These are phyloP conservation scores for Clavariopsis aquatica DNA, from an alignment of 495 filamentous ascomycete species.

Conservation along the genomic window DNA sequence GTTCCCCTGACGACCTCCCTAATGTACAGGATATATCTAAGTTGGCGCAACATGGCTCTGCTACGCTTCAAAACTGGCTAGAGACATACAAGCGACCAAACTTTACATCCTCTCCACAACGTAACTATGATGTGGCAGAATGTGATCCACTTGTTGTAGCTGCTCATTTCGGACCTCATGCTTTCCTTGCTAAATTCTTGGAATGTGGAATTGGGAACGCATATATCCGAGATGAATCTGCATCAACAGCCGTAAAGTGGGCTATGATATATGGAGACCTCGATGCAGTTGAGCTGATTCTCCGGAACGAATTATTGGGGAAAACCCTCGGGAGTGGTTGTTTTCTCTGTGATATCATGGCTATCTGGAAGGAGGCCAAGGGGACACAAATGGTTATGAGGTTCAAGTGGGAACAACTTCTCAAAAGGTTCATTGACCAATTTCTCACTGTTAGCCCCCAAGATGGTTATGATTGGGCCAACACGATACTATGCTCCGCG, in stretches of 20 bases:
- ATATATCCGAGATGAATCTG: slow-evolving; percentile 4
- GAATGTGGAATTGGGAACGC: not conserved
- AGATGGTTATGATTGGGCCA: not conserved
- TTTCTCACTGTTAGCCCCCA: not conserved
- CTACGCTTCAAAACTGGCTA: slow-evolving; percentile 2
- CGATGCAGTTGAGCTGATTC: not conserved
- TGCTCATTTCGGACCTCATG: slow-evolving; percentile 2
- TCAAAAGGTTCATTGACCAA: not conserved
- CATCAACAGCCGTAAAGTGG: slow-evolving; percentile 2
- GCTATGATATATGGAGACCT: slow-evolving; percentile 1
- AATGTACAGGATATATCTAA: slow-evolving; percentile 4
- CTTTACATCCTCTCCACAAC: slow-evolving; percentile 1
- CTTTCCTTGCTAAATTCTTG: slow-evolving; percentile 1
- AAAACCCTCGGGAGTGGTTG: not conserved
- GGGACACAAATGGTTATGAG: not conserved
- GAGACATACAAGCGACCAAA: slow-evolving; percentile 9
- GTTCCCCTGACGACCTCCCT: slow-evolving; percentile 4
- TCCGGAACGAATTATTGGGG: not conserved
- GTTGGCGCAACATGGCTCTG: not conserved
- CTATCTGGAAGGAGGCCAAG: not conserved
- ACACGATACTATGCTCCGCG: slow-evolving; percentile 10
- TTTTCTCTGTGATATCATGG: slow-evolving; percentile 1
- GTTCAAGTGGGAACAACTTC: not conserved
- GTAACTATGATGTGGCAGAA: not conserved
- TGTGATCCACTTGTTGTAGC: slow-evolving; percentile 6